phyloP scores from a whole-genome alignment of 208 protist genomes.

The Acanthamoeba healyi region DNA sequence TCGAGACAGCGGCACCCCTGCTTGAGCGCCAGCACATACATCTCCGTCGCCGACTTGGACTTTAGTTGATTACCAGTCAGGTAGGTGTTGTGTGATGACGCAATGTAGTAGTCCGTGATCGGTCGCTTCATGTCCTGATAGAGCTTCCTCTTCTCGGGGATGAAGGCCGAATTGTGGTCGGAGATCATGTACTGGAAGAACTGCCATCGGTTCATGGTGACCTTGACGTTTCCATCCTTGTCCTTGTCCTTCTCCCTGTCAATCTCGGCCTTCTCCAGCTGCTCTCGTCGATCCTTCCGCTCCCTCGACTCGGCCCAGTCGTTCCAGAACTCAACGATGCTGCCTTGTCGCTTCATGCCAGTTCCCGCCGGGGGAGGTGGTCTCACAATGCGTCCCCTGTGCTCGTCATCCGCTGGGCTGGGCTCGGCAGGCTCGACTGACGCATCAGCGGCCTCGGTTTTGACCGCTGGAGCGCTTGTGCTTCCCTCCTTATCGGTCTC shows the following conservation, averaged over 20 bases:
- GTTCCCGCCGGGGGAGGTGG: not conserved
- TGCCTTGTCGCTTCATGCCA: conserved; percentile 1
- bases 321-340: conserved; percentile 48
- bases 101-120: conserved; percentile 72
- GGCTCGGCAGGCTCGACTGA: not conserved
- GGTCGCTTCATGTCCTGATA: conserved; percentile 80
- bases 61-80: conserved; percentile 95
- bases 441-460: not conserved
- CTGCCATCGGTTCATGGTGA: conserved; percentile 23
- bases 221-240: not conserved
- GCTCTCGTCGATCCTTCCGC: not conserved
- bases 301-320: conserved; percentile 30
- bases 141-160: conserved; percentile 72
- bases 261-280: not conserved
- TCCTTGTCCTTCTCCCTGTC: not conserved
- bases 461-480: not conserved
- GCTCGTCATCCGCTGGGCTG: not conserved
- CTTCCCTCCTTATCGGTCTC: not conserved
- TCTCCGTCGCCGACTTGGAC: conserved; percentile 84
- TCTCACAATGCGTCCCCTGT: not conserved
- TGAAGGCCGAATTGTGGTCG: conserved; percentile 68
- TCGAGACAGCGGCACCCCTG: conserved; percentile 89
- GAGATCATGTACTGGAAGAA: conserved; percentile 77
- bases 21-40: conserved; percentile 85
- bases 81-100: conserved; percentile 97